Base-by-base conservation (phyloP, 768 basidiomycete species). In the Hypsizygus marmoreus region DNA sequence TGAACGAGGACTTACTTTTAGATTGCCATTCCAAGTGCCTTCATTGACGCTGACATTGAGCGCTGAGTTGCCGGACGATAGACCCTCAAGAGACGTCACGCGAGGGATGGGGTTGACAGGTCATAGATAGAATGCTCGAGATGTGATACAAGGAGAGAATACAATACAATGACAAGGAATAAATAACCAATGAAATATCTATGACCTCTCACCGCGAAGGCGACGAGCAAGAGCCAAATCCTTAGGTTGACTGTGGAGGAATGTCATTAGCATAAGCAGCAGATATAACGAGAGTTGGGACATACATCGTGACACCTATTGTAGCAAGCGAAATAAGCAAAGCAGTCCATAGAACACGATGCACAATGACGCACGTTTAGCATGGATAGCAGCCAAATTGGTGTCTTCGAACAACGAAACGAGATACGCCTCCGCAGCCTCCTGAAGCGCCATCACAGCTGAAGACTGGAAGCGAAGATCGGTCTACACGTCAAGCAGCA, bases 391-490 rank as follows among this genome's bases (percentile, higher is more conserved):
- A n/a, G 55, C 55, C 28, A 56, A 32, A 16, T 56, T 57, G 10
- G 55, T 54, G 30, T 56, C 57, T 19, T 59, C 55, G 20, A 56
- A 56, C 14, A 59, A 7, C 4, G 53, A 57, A 10, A 57, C 56
- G 4, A 57, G 53, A 13, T 59, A 57, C 4, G 57, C 55, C 37
- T 59, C 55, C 3, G 55, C 50, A 6, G 55, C 57, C 41, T 58
- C 55, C 30, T 59, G 58, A 4, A 58, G 50, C 2, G 56, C 56
- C 50, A 55, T 57, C 1, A 60, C 54, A 17, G 56, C 58, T 2
- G 58, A 55, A 12, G 51, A 55, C 29, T 60, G 56, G 53, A 59
- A 60, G 26, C 56, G 48, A 9, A 59, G 55, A 48, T 55, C 58
- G 17, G 57, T 56, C 58, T 57, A 38, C 35, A 38, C 33, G 28